Evolutionary conservation across 2,329 filamentous ascomycete genomes (phyloP).

Genomic region (Xylaria sp.): DNA sequence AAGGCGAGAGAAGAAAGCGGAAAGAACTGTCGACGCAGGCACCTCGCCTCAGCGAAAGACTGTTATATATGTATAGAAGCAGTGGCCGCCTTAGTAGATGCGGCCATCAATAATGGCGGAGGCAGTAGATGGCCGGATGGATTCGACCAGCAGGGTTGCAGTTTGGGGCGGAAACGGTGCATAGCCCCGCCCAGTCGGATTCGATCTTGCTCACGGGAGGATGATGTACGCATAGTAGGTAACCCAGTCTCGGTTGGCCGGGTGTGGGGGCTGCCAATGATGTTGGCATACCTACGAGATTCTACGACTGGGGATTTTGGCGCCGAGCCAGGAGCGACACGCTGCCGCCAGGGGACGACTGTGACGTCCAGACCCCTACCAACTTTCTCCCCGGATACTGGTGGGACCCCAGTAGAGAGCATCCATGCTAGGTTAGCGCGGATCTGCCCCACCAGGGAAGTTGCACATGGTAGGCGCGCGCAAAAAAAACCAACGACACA

Average conservation of each 20-base stretch:
- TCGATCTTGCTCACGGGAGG: conserved; percentile 1
- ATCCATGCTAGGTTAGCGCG: not conserved
- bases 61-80: conserved; percentile 18
- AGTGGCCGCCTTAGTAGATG: not conserved
- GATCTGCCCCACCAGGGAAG: not conserved
- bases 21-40: conserved; percentile 26
- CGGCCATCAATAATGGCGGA: conserved; percentile 10
- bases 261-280: conserved; percentile 27
- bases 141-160: conserved; percentile 16
- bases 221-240: not conserved
- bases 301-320: conserved; percentile 20
- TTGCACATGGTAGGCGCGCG: conserved; percentile 42
- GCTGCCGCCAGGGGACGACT: conserved; percentile 23
- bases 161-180: conserved; percentile 23
- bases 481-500: conserved; percentile 37
- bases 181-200: conserved; percentile 23
- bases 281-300: not conserved
- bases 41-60: conserved; percentile 25
- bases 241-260: not conserved
- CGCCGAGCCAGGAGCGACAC: conserved; percentile 31
- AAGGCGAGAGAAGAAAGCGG: not conserved
- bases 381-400: too few species aligned
- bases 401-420: not conserved
- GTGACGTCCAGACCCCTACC: conserved; percentile 5
- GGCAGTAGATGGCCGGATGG: conserved; percentile 5